Evolutionary conservation across 2,329 filamentous ascomycete genomes (phyloP).

Genomic region (Diaporthe sp.): DNA sequence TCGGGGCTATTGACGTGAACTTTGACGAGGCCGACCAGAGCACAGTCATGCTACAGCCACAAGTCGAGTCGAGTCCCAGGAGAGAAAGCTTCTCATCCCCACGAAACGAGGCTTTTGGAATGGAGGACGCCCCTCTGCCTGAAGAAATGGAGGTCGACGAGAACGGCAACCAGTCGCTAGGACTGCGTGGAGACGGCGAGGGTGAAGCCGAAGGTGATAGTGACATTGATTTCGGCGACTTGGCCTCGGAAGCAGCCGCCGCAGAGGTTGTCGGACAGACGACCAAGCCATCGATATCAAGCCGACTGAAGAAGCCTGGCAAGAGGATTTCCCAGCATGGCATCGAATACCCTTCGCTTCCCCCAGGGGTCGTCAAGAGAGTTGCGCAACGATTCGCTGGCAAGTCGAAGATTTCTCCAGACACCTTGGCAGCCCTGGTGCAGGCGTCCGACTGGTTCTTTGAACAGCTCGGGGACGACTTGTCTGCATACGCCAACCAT

Average conservation of each 20-base stretch:
- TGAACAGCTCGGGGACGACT: slow-evolving; percentile 85
- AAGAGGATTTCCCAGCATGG: slow-evolving; percentile 79
- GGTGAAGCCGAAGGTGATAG: slow-evolving; percentile 41
- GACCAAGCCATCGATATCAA: slow-evolving; percentile 28
- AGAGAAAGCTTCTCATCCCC: slow-evolving; percentile 46
- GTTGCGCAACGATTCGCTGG: slow-evolving; percentile 80
- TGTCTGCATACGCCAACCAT: slow-evolving; percentile 84
- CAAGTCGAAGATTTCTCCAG: slow-evolving; percentile 78
- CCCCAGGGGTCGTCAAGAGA: slow-evolving; percentile 80
- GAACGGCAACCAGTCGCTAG: background rate
- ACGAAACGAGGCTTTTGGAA: slow-evolving; percentile 46
- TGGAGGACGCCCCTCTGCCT: slow-evolving; percentile 35
- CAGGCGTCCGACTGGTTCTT: slow-evolving; percentile 94
- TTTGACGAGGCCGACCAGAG: slow-evolving; percentile 62
- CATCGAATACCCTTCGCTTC: slow-evolving; percentile 81
- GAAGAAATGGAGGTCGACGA: slow-evolving; percentile 13
- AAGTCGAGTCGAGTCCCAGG: slow-evolving; percentile 44
- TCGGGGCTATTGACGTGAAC: slow-evolving; percentile 64
- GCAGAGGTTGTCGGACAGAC: slow-evolving; percentile 10
- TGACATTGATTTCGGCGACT: slow-evolving; percentile 42
- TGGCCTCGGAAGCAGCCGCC: background rate
- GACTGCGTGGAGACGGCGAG: slow-evolving; percentile 32
- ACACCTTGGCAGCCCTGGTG: slow-evolving; percentile 80
- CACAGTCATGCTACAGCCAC: slow-evolving; percentile 63
- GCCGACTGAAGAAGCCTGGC: slow-evolving; percentile 54